phyloP scores from a whole-genome alignment of 2,329 filamentous ascomycete genomes.

The Neurospora sp. region DNA sequence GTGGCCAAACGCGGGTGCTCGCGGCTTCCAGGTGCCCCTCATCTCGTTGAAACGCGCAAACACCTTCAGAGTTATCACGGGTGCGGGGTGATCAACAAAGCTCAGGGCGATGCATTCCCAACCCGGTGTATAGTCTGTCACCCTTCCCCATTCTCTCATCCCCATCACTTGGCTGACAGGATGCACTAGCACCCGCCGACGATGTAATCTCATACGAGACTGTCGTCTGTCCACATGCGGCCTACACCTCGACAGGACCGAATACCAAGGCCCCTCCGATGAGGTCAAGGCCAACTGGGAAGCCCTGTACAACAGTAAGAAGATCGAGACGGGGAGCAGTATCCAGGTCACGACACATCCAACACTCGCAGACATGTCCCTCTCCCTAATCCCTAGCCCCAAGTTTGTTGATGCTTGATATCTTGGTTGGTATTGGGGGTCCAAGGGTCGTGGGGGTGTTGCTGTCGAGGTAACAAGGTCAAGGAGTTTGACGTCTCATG shows the following conservation, averaged over 20 bases:
- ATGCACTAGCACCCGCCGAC: neutral
- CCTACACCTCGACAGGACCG: neutral
- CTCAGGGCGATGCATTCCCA: neutral
- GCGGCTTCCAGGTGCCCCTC: no score
- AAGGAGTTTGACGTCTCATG: neutral
- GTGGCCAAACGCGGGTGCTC: no score
- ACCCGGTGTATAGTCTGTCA: neutral
- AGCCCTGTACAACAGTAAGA: neutral
- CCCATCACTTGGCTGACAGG: neutral
- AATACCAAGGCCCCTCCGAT: neutral
- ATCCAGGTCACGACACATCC: no score
- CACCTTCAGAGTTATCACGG: no score
- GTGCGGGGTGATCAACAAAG: no score
- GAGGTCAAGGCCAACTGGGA: neutral
- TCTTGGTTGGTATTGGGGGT: neutral
- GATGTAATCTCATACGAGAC: neutral
- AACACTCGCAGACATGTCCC: no score
- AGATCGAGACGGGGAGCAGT: no score
- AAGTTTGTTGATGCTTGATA: neutral
- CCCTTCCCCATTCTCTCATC: neutral
- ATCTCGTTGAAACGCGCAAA: no score
- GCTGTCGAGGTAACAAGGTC: neutral
- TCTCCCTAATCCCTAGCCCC: no score
- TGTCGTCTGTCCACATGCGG: neutral
- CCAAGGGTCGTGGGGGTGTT: neutral